phyloP scores from a whole-genome alignment of 208 protist species.

The Trypanosoma theileri region DNA sequence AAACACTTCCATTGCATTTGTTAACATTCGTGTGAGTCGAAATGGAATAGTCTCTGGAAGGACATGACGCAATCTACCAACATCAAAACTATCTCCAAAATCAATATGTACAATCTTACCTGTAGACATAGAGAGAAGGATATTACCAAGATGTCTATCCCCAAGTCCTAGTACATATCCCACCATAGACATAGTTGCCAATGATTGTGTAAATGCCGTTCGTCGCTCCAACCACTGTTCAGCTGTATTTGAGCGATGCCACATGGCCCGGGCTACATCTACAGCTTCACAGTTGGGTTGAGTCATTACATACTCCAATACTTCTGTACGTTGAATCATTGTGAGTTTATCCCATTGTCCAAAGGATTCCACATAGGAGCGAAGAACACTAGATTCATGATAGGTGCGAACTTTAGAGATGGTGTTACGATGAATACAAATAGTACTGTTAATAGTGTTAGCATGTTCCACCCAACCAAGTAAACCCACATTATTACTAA shows the following conservation, averaged over 20 bases:
- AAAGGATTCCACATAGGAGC: slow-evolving; percentile 88
- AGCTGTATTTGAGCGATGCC: slow-evolving; percentile 95
- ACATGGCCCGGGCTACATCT: slow-evolving; percentile 92
- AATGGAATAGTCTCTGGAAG: slow-evolving; percentile 99
- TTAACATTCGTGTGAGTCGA: slow-evolving; percentile 99
- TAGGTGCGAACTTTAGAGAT: slow-evolving; percentile 86
- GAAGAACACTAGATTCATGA: slow-evolving; percentile 79
- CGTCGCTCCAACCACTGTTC: slow-evolving; percentile 99
- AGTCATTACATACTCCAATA: slow-evolving; percentile 98
- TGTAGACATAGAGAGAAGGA: slow-evolving; percentile 98
- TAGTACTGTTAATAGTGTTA: slow-evolving; percentile 98
- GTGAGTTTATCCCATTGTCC: slow-evolving; percentile 87
- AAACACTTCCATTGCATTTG: slow-evolving; percentile 99
- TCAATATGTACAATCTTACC: slow-evolving; percentile 99
- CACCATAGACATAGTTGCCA: slow-evolving; percentile 99
- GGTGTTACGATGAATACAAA: slow-evolving; percentile 96
- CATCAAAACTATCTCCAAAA: slow-evolving; percentile 99
- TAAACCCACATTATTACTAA: slow-evolving; percentile 98
- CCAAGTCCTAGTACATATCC: slow-evolving; percentile 95
- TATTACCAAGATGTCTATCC: slow-evolving; percentile 99
- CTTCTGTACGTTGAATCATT: slow-evolving; percentile 95
- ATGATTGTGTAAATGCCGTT: slow-evolving; percentile 97
- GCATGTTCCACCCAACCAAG: slow-evolving; percentile 98
- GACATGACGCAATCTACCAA: slow-evolving; percentile 97
- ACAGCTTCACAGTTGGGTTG: slow-evolving; percentile 89